Evolutionary conservation across 345 rosid species (phyloP), one percentile per base, ranked within the genome.

Genomic region (Rhodamnia argentea): DNA sequence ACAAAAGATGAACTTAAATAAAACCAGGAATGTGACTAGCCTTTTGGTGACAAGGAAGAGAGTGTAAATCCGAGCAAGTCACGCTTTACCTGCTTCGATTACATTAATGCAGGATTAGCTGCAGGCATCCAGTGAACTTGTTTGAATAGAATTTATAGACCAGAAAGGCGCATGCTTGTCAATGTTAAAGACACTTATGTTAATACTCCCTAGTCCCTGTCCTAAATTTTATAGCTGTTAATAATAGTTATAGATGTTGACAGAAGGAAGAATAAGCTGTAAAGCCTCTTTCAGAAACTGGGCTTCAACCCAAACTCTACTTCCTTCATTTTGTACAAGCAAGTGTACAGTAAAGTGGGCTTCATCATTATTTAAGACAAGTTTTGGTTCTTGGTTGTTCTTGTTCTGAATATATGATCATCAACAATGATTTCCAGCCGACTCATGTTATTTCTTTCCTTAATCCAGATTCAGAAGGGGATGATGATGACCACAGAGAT

Each of bases 381-480:
- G 15, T 27, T 27, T 52, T 52, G 22, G 42, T 52, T 83, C 42
- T n/a, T 51, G 55, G 84, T 52, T 24, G 4, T 32, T 70, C 24
- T 32, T 70, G 24, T 32, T 32, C 78, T 70, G 78, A 26, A 74
- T 54, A 32, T 40, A 52, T 1, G 44, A 26, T 26, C 1, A 86
- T 57, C 75, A 47, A 56, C 42, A 74, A 83, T 22, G 51, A 50
- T 52, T 14, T 22, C 52, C 70, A 27, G 56, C 70, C 44, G 82
- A 29, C 60, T 26, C 82, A 44, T 51, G 44, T 70, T 52, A 18
- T 52, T 59, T 83, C 32, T 64, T 85, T 27, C 37, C 82, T 86
- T 40, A 60, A 24, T 64, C 76, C 89, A 92, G 94, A 91, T 86
- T 92, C 94, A 64, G 93, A 92, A 84, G 90, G 81, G 14, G 91